Evolutionary conservation across 306 rosid species (phyloP).

Genomic region (Casuarina equisetifolia): DNA sequence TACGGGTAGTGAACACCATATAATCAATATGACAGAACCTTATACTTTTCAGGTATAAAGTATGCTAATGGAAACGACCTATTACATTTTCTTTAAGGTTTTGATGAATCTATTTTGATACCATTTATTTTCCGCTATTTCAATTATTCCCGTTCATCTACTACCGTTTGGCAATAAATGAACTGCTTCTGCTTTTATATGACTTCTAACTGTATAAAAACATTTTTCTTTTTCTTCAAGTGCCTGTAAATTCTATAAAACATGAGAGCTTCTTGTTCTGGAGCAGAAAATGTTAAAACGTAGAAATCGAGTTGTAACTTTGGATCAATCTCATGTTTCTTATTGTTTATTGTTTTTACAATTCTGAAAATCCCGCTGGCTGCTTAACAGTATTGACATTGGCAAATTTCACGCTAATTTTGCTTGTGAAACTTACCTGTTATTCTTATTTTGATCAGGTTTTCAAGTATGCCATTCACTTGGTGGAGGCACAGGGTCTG

Average conservation of each 20-base stretch:
- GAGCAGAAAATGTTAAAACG: background rate
- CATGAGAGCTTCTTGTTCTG: background rate
- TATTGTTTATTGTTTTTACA: background rate
- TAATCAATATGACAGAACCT: background rate
- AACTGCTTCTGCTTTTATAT: background rate
- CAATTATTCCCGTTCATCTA: background rate
- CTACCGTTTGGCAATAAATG: background rate
- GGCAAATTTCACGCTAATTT: background rate
- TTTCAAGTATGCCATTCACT: slow-evolving; percentile 96
- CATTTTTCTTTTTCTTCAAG: background rate
- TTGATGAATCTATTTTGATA: background rate
- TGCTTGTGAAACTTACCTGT: background rate
- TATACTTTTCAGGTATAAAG: background rate
- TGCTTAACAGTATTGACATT: background rate
- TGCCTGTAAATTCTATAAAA: background rate
- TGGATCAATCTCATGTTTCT: background rate
- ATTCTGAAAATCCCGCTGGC: background rate
- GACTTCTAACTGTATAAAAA: background rate
- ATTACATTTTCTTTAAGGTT: background rate
- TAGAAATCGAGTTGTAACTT: background rate
- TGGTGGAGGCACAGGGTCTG: slow-evolving; percentile 96
- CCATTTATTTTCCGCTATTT: too few species aligned
- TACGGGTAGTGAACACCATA: background rate
- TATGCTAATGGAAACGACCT: background rate
- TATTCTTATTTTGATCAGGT: slow-evolving; percentile 46